Percentiles rank a stretch among this genome's conserved stretches.
These are phyloP conservation scores for Pulchroboletus neoregius DNA, from an alignment of 1,284 basidiomycete genomes.

Conservation along the genomic window DNA sequence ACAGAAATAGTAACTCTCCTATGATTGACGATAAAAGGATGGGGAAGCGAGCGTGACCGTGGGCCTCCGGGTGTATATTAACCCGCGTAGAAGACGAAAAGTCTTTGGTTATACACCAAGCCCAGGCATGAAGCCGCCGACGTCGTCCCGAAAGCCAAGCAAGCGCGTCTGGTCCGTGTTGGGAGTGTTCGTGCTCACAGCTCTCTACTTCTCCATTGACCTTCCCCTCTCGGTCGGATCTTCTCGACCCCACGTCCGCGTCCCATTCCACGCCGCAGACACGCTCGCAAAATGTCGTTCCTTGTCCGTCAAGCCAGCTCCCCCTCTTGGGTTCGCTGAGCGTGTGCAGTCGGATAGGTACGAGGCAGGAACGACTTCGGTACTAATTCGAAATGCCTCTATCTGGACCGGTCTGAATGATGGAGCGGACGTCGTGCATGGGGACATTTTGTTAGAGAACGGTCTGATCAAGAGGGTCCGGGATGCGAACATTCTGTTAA, in stretches of 20 bases:
- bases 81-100: too few relatives aligned
- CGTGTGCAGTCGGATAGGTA: conserved; percentile 66
- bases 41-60: too few relatives aligned
- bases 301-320: conserved; percentile 39
- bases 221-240: conserved; percentile 7
- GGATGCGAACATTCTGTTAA: conserved; percentile 19
- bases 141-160: conserved; percentile 6
- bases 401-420: conserved; percentile 76
- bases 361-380: conserved; percentile 52
- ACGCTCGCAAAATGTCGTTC: conserved; percentile 25
- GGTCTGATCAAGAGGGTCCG: conserved; percentile 52
- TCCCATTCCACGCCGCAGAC: conserved; percentile 21
- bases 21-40: too few relatives aligned
- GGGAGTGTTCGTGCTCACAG: conserved; percentile 11
- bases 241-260: conserved; percentile 3
- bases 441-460: conserved; percentile 51
- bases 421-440: conserved; percentile 57
- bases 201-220: conserved; percentile 16
- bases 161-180: conserved; percentile 19
- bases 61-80: too few relatives aligned
- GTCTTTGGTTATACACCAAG: too few relatives aligned
- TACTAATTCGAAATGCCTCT: conserved; percentile 68
- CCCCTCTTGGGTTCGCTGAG: conserved; percentile 47
- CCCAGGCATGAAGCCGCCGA: background rate
- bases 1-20: too few relatives aligned